phyloP scores from a whole-genome alignment of 1,284 basidiomycete species.

The Porodaedalea pini region DNA sequence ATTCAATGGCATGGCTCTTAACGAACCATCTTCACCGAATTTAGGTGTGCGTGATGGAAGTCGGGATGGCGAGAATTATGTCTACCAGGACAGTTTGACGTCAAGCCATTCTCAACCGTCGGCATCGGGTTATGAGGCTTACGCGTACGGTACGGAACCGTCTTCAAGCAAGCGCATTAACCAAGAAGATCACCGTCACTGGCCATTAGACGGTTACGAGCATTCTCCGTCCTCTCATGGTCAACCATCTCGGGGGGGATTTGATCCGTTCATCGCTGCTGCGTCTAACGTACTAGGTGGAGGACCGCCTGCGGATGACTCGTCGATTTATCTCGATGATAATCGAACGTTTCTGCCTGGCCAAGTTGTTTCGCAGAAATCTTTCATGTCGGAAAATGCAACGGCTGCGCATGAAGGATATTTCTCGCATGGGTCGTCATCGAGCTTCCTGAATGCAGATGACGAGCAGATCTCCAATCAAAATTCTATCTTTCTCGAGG shows the following conservation, averaged over 20 bases:
- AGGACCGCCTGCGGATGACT: slow-evolving; percentile 28
- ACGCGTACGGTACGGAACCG: not conserved
- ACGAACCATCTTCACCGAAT: not conserved
- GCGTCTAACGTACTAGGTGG: slow-evolving; percentile 78
- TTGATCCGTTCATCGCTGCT: slow-evolving; percentile 57
- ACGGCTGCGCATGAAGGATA: not conserved
- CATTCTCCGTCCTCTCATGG: not conserved
- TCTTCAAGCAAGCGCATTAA: not conserved
- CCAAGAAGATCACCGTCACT: not conserved
- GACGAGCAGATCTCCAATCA: slow-evolving; percentile 15
- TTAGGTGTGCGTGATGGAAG: not conserved
- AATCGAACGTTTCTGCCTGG: not conserved
- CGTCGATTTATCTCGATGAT: not conserved
- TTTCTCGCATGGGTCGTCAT: not conserved
- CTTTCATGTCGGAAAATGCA: not conserved
- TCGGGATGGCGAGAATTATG: not conserved
- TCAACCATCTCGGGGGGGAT: not conserved
- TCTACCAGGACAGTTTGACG: not conserved
- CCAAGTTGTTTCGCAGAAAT: not conserved
- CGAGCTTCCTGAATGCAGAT: not conserved
- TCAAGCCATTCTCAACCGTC: not conserved
- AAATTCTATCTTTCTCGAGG: slow-evolving; percentile 7
- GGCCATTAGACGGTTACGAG: not conserved
- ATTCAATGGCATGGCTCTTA: not conserved
- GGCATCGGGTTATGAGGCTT: not conserved